These are phyloP conservation scores for Venturia effusa DNA, from an alignment of 2,329 filamentous ascomycete species.

Conservation along the genomic window DNA sequence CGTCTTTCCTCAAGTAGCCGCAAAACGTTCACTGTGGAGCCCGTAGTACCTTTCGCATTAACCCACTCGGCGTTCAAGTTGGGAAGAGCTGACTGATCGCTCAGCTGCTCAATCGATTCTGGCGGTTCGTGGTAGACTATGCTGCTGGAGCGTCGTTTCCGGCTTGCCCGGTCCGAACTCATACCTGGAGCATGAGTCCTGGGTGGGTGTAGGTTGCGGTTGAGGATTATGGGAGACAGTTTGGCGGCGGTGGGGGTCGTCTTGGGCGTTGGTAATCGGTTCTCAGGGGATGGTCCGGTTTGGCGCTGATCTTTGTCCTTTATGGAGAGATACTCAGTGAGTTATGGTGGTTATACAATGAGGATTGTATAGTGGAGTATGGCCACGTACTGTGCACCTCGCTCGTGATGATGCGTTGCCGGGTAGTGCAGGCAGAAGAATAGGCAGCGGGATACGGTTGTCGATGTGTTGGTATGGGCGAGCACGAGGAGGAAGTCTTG, in stretches of 20 bases:
- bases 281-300: background rate
- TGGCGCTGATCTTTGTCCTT: background rate
- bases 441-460: background rate
- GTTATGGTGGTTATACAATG: background rate
- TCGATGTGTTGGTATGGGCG: background rate
- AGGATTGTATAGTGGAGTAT: background rate
- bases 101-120: conserved; percentile 95
- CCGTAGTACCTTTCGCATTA: conserved; percentile 81
- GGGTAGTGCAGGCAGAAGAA: background rate
- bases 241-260: conserved; percentile 60
- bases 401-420: background rate
- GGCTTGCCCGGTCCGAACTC: conserved; percentile 30
- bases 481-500: background rate
- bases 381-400: background rate
- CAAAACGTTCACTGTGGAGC: background rate
- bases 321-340: background rate
- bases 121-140: conserved; percentile 96
- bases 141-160: conserved; percentile 92
- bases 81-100: conserved; percentile 85
- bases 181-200: conserved; percentile 1
- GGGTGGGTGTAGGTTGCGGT: conserved; percentile 51
- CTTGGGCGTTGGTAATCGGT: background rate
- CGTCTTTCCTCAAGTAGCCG: background rate
- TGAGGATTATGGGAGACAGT: conserved; percentile 85
- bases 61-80: conserved; percentile 99